A percentile compares a stretch with the other conserved stretches of the same genome.
phyloP scores from a whole-genome alignment of 176 grass and related monocot species.

The Eremochloa ophiuroides region DNA sequence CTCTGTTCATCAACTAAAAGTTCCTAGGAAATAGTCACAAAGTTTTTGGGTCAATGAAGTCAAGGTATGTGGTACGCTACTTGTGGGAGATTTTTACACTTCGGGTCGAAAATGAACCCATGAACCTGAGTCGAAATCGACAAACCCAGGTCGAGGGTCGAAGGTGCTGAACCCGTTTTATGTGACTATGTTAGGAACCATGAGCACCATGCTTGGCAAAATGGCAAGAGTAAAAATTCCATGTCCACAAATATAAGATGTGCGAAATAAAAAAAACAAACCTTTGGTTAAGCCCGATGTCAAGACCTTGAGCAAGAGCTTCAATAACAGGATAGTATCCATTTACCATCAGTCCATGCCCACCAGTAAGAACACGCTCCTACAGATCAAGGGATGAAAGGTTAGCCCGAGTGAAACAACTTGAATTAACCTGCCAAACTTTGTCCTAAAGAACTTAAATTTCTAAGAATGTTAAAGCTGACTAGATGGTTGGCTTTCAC shows the following conservation, averaged over 20 bases:
- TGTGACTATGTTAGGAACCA: too few species aligned
- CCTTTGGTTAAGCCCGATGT: conserved; percentile 88
- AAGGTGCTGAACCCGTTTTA: too few species aligned
- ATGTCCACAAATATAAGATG: not conserved
- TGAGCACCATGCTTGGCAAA: too few species aligned
- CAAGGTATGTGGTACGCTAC: too few species aligned
- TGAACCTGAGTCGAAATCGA: too few species aligned
- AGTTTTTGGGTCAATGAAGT: too few species aligned
- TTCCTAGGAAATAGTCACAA: too few species aligned
- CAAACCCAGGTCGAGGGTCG: too few species aligned
- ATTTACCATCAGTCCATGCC: conserved; percentile 98
- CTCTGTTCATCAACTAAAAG: not conserved
- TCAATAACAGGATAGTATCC: conserved; percentile 94
- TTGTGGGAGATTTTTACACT: too few species aligned
- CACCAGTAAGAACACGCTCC: conserved; percentile 91
- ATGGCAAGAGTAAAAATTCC: not conserved
- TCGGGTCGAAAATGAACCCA: too few species aligned
- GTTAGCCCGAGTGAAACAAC: not conserved
- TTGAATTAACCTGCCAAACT: not conserved
- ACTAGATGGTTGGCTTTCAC: not conserved
- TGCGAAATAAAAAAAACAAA: conserved; percentile 7
- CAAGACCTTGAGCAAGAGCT: conserved; percentile 65
- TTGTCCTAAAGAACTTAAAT: not conserved
- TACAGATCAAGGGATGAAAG: not conserved
- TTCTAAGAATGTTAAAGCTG: not conserved